Conservation (phyloP, 1,284 basidiomycete species). For the Irpex lacteus region DNA sequence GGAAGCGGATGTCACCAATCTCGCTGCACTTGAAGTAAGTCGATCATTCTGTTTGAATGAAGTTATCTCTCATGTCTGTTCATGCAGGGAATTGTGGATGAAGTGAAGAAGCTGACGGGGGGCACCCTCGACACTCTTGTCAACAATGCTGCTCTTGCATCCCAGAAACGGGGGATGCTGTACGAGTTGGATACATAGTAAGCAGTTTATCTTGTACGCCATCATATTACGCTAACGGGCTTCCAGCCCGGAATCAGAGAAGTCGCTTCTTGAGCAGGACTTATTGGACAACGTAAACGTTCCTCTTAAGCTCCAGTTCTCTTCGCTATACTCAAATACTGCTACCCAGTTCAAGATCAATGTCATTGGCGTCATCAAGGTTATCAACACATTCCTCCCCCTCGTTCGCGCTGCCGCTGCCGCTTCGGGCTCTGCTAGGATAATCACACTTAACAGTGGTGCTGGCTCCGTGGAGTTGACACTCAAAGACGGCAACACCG, state of each 20-base stretch:
- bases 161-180: neutral
- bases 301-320: neutral
- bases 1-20: slow-evolving; percentile 24
- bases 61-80: neutral
- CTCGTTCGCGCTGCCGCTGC: slow-evolving; percentile 32
- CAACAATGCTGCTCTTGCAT: slow-evolving; percentile 26
- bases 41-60: no score
- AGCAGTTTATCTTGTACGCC: neutral
- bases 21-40: slow-evolving; percentile 19
- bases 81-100: slow-evolving; percentile 14
- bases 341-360: slow-evolving; percentile 31
- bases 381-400: slow-evolving; percentile 35
- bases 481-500: slow-evolving; percentile 11
- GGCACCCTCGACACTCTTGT: slow-evolving; percentile 29
- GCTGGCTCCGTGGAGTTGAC: slow-evolving; percentile 29
- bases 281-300: slow-evolving; percentile 18
- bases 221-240: neutral
- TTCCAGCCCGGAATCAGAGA: slow-evolving; percentile 5
- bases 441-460: slow-evolving; percentile 33
- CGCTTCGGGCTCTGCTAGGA: slow-evolving; percentile 28
- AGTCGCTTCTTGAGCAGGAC: slow-evolving; percentile 23
- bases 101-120: slow-evolving; percentile 23
- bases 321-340: neutral
- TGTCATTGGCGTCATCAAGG: slow-evolving; percentile 34
- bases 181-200: slow-evolving; percentile 9